Evolutionary conservation across 176 grass and related monocot genomes (phyloP).

Genomic region (Melocanna baccifera): DNA sequence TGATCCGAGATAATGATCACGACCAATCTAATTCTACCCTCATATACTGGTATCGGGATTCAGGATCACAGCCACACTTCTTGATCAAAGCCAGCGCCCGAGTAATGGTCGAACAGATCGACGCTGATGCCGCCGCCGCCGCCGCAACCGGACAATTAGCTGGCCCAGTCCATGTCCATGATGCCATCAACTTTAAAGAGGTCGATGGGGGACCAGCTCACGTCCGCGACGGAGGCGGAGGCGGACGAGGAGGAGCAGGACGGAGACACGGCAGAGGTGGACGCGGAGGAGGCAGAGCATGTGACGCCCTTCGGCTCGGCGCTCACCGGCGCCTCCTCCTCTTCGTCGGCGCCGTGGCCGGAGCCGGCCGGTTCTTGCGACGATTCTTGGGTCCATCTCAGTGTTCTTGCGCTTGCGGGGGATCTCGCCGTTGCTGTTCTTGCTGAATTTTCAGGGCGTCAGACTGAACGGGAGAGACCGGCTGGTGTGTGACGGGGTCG

Average conservation of each 20-base stretch:
- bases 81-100: slow-evolving; percentile 44
- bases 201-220: slow-evolving; percentile 50
- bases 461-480: neutral
- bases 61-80: slow-evolving; percentile 48
- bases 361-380: neutral
- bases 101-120: slow-evolving; percentile 45
- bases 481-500: slow-evolving; percentile 68
- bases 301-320: neutral
- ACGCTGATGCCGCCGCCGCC: slow-evolving; percentile 2
- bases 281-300: slow-evolving; percentile 9
- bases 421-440: neutral
- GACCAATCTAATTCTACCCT: slow-evolving; percentile 5
- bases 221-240: slow-evolving; percentile 29
- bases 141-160: slow-evolving; percentile 40
- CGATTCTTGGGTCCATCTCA: neutral
- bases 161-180: slow-evolving; percentile 55
- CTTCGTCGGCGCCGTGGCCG: neutral
- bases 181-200: slow-evolving; percentile 58
- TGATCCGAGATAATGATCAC: slow-evolving; percentile 13
- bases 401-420: neutral
- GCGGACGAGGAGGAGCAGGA: slow-evolving; percentile 34
- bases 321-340: neutral
- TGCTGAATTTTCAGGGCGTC: neutral
- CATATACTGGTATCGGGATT: neutral
- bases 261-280: slow-evolving; percentile 1